Conservation (phyloP, 208 protist genomes). For the Crithidia bombi region DNA sequence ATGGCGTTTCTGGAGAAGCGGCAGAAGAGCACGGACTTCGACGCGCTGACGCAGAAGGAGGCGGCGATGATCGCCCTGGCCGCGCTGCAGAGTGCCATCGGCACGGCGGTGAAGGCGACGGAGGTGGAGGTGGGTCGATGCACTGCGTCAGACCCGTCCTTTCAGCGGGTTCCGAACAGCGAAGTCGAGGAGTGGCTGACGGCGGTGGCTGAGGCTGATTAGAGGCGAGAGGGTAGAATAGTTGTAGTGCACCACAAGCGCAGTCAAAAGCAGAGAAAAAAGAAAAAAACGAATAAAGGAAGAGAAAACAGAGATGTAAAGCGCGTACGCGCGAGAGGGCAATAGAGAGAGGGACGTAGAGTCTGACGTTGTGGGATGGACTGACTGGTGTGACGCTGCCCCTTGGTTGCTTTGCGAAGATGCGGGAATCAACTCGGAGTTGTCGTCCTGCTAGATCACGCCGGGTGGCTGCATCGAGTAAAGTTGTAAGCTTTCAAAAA, state of each 20-base stretch:
- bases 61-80: slow-evolving; percentile 84
- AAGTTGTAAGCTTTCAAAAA: too few relatives aligned
- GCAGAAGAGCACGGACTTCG: slow-evolving; percentile 88
- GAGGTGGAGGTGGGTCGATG: slow-evolving; percentile 88
- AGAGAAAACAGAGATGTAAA: too few relatives aligned
- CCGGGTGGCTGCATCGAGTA: too few relatives aligned
- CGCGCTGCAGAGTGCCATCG: slow-evolving; percentile 80
- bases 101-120: slow-evolving; percentile 67
- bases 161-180: slow-evolving; percentile 65
- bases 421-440: too few relatives aligned
- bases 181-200: slow-evolving; percentile 91
- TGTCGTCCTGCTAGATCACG: too few relatives aligned
- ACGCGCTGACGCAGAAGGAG: slow-evolving; percentile 76
- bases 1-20: slow-evolving; percentile 97
- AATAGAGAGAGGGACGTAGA: too few relatives aligned
- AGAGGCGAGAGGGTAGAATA: slow-evolving; percentile 15
- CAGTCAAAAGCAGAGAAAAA: not conserved
- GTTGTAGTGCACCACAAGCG: not conserved
- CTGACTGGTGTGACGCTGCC: too few relatives aligned
- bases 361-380: too few relatives aligned
- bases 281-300: slow-evolving; percentile 3
- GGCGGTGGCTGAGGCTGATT: slow-evolving; percentile 86
- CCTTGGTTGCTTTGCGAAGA: too few relatives aligned
- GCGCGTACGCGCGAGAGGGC: too few relatives aligned
- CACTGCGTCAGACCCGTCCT: slow-evolving; percentile 38